A percentile compares a stretch with the other conserved stretches of the same genome.
Conservation (phyloP, 1,139 yeast genomes). For the Lodderomyces pseudojiufengensis region DNA sequence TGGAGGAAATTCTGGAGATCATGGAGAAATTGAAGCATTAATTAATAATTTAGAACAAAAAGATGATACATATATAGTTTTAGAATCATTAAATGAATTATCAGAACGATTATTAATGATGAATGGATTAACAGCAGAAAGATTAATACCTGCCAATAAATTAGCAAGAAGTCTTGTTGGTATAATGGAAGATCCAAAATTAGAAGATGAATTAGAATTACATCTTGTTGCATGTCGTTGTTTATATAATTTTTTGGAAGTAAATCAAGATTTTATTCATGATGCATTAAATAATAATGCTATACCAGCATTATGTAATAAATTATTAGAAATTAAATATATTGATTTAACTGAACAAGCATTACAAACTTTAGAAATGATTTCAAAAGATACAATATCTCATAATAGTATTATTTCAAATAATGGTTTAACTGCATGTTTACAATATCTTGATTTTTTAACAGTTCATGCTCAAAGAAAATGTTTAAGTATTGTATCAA, state of each 20-base stretch:
- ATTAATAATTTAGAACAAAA: constrained; percentile 41
- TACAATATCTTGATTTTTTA: constrained; percentile 81
- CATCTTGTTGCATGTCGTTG: constrained; percentile 85
- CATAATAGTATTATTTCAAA: constrained; percentile 48
- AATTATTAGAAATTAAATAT: constrained; percentile 70
- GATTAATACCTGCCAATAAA: constrained; percentile 59
- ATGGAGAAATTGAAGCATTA: constrained; percentile 36
- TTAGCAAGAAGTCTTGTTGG: constrained; percentile 55
- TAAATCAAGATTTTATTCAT: constrained; percentile 62
- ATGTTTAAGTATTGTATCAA: constrained; percentile 73
- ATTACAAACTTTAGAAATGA: constrained; percentile 68
- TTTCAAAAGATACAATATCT: constrained; percentile 54
- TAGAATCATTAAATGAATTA: constrained; percentile 61
- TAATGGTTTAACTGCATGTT: constrained; percentile 64
- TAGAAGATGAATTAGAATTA: constrained; percentile 69
- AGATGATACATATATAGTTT: constrained; percentile 43
- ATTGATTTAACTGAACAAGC: constrained; percentile 95
- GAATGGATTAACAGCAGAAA: constrained; percentile 60
- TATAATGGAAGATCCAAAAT: constrained; percentile 55
- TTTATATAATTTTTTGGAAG: constrained; percentile 76
- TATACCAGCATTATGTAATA: constrained; percentile 61
- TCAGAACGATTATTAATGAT: constrained; percentile 65
- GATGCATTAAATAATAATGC: constrained; percentile 66
- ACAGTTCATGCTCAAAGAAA: constrained; percentile 88
- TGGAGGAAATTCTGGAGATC: constrained; percentile 23